phyloP scores from a whole-genome alignment of 768 basidiomycete species.

The Termitomyces sp. region DNA sequence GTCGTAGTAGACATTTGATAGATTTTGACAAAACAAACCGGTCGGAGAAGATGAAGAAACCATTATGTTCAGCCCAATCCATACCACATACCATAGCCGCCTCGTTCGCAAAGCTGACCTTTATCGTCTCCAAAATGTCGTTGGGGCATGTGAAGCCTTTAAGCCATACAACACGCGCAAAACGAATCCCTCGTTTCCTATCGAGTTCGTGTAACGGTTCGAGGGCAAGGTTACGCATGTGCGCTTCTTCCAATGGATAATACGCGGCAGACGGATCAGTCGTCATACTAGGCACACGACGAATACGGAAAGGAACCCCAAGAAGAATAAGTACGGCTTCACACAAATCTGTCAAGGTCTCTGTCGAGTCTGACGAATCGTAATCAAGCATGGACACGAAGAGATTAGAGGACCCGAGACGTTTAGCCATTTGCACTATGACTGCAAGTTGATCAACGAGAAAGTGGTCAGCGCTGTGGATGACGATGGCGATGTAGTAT shows the following conservation, averaged over 20 bases:
- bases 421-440: conserved; percentile 91
- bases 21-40: conserved; percentile 43
- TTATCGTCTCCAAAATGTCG: conserved; percentile 93
- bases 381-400: conserved; percentile 99
- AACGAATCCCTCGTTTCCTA: conserved; percentile 70
- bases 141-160: conserved; percentile 99
- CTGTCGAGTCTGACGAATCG: conserved; percentile 91
- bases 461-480: conserved; percentile 99
- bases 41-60: conserved; percentile 97
- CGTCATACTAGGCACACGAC: conserved; percentile 92
- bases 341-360: conserved; percentile 89
- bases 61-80: conserved; percentile 99
- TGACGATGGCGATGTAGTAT: conserved; percentile 92
- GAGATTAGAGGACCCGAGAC: conserved; percentile 82
- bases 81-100: conserved; percentile 99
- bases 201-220: conserved; percentile 86
- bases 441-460: conserved; percentile 97
- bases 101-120: conserved; percentile 84
- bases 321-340: conserved; percentile 93
- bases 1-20: not conserved
- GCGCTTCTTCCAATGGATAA: conserved; percentile 93
- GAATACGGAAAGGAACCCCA: conserved; percentile 88
- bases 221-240: conserved; percentile 87
- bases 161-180: conserved; percentile 92
- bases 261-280: conserved; percentile 82